Conservation (phyloP, 2,329 filamentous ascomycete genomes). For the Cladosporium sp. region DNA sequence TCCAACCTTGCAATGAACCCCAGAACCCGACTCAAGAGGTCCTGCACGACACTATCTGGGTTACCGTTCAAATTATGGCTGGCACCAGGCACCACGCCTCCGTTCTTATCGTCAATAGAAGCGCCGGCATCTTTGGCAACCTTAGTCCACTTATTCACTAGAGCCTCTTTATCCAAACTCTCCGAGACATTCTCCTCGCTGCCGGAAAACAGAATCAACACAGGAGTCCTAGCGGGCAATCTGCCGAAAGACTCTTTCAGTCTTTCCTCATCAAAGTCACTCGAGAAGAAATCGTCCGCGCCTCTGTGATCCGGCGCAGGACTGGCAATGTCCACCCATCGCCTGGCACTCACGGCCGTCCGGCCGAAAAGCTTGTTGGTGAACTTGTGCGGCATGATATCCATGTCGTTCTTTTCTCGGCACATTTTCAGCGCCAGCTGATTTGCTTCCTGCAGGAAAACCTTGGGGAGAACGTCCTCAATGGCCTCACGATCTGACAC, state of each 20-base stretch:
- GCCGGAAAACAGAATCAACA: slow-evolving; percentile 62
- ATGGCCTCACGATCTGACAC: slow-evolving; percentile 71
- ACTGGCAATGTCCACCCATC: slow-evolving; percentile 56
- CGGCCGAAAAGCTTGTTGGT: slow-evolving; percentile 29
- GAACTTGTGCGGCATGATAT: slow-evolving; percentile 47
- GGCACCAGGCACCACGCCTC: slow-evolving; percentile 46
- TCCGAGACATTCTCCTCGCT: slow-evolving; percentile 61
- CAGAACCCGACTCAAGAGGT: slow-evolving; percentile 47
- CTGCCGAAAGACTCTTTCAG: slow-evolving; percentile 62
- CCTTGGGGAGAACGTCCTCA: slow-evolving; percentile 39
- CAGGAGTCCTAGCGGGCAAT: slow-evolving; percentile 47
- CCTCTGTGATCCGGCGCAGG: slow-evolving; percentile 54
- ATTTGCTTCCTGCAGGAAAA: slow-evolving; percentile 36
- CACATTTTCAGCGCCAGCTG: slow-evolving; percentile 53
- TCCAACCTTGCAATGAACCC: slow-evolving; percentile 41
- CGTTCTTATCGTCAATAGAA: slow-evolving; percentile 44
- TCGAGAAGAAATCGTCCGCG: slow-evolving; percentile 86
- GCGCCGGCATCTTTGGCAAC: slow-evolving; percentile 42
- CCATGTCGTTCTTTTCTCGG: slow-evolving; percentile 48
- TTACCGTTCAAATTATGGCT: slow-evolving; percentile 49
- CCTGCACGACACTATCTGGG: slow-evolving; percentile 42
- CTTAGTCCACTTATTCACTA: slow-evolving; percentile 55
- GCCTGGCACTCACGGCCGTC: slow-evolving; percentile 49
- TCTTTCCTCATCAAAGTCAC: slow-evolving; percentile 59
- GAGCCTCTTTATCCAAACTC: slow-evolving; percentile 51